These are phyloP conservation scores for Cicer yamashitae DNA, from an alignment of 306 rosid genomes.

Conservation along the genomic window DNA sequence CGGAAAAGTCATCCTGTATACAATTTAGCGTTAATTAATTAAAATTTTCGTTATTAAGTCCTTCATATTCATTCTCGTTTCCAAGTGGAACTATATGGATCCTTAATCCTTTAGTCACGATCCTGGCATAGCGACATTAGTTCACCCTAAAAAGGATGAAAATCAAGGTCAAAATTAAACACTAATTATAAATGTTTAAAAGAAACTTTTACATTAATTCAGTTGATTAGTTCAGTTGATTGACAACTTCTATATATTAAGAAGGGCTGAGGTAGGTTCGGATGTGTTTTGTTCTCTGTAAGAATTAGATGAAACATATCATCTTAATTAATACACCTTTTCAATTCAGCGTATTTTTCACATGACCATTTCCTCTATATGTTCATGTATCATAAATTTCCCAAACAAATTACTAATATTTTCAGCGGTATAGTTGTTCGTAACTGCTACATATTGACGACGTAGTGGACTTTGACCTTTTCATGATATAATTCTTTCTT, in stretches of 20 bases:
- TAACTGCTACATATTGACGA: slow-evolving; percentile 25
- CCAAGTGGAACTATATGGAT: too few species aligned
- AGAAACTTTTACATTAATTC: slow-evolving; percentile 16
- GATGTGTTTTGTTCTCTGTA: background rate
- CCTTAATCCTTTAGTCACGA: too few species aligned
- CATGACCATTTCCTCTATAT: slow-evolving; percentile 6
- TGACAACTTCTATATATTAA: slow-evolving; percentile 35
- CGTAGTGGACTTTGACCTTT: background rate
- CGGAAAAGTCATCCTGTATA: too few species aligned
- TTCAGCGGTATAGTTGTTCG: background rate
- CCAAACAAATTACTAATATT: background rate
- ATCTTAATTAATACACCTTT: background rate
- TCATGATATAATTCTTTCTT: background rate
- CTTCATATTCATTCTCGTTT: too few species aligned
- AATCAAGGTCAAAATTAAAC: slow-evolving; percentile 25
- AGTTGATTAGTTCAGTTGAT: slow-evolving; percentile 44
- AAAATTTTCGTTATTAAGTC: too few species aligned
- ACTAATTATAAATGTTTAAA: slow-evolving; percentile 18
- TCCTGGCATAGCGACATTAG: too few species aligned
- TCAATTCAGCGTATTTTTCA: background rate
- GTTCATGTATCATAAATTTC: background rate
- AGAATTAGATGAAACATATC: background rate
- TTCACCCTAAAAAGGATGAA: background rate
- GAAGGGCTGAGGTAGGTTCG: too few species aligned
- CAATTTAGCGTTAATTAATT: too few species aligned